Base-by-base conservation (phyloP, 2,329 filamentous ascomycete species). In the Sporothrix pallida region DNA sequence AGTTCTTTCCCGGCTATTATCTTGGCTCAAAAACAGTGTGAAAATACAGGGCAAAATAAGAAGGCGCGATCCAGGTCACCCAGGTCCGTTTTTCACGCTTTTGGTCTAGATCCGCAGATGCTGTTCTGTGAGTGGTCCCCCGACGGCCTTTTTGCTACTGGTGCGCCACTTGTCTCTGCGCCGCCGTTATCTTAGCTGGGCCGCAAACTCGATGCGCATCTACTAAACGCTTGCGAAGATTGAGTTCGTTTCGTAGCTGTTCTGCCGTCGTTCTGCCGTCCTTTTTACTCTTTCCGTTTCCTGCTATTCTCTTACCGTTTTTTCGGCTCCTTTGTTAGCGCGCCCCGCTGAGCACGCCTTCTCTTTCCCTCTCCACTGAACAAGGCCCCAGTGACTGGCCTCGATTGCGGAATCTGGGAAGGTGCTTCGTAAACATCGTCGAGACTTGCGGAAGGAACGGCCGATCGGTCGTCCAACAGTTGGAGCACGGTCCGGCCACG, bases 361-460 rank as follows among this genome's bases (percentile, higher is more conserved):
- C 65, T 50, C 15, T 44, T 48, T 37, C 8, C 46, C 42, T 67
- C 7, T 67, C 62, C 62, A 42, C 63, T 67, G 63, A 20, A 48
- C 44, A 67, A 50, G 62, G 44, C 44, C 42, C 17, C 48, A 63
- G 17, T 12, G 37, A 31, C 63, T 31, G 15, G 3, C 10, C 42
- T 50, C 63, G 5, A 68, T 52, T 52, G 46, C 65, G 23, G 44
- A n/a, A 68, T 68, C 65, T 52, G 42, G 62, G 42, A 67, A 67
- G 62, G 62, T 48, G 42, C 42, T n/a, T 63, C n/a, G 17, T 31
- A 50, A 50, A 46, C 44, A n/a, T 13, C 6, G 23, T 26, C 17
- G 13, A 52, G 15, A 50, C 42, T 7, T 52, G 46, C 46, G 65
- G 65, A 52, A 67, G 31, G 46, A 31, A 3, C 65, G 65, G 62